phyloP scores from a whole-genome alignment of 2,329 filamentous ascomycete genomes.

The Pseudodiploospora longispora region DNA sequence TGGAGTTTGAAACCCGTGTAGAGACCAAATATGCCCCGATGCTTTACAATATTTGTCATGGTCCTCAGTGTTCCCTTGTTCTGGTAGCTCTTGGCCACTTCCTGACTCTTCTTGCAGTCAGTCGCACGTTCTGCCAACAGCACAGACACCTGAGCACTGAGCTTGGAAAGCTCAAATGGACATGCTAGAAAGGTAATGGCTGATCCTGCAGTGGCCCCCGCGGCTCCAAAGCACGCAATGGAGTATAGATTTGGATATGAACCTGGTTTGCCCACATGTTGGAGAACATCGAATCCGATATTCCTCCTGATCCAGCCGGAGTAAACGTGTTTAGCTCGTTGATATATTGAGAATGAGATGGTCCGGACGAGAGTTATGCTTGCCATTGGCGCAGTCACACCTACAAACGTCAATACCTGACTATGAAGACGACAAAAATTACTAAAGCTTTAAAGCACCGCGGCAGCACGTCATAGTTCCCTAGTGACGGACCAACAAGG shows the following conservation, averaged over 20 bases:
- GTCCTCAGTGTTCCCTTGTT: constrained; percentile 72
- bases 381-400: constrained; percentile 71
- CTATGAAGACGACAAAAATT: too few species aligned
- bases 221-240: constrained; percentile 66
- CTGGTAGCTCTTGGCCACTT: constrained; percentile 61
- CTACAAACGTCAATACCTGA: constrained; percentile 28
- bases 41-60: constrained; percentile 66
- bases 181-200: constrained; percentile 75
- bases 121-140: constrained; percentile 50
- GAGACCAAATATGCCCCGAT: constrained; percentile 63
- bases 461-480: constrained; percentile 2
- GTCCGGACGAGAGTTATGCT: constrained; percentile 72
- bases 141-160: constrained; percentile 78
- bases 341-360: constrained; percentile 74
- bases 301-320: constrained; percentile 62
- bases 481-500: background rate
- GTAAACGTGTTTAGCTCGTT: constrained; percentile 64
- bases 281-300: constrained; percentile 61
- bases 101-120: constrained; percentile 39
- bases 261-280: constrained; percentile 61
- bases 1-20: constrained; percentile 78
- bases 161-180: constrained; percentile 83
- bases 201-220: constrained; percentile 71
- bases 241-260: constrained; percentile 67
- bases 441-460: too few species aligned